Evolutionary conservation across 371 early-diverging fungal genomes (phyloP), one percentile per base, ranked within the genome.

Genomic region (Basidiobolus meristosporus): DNA sequence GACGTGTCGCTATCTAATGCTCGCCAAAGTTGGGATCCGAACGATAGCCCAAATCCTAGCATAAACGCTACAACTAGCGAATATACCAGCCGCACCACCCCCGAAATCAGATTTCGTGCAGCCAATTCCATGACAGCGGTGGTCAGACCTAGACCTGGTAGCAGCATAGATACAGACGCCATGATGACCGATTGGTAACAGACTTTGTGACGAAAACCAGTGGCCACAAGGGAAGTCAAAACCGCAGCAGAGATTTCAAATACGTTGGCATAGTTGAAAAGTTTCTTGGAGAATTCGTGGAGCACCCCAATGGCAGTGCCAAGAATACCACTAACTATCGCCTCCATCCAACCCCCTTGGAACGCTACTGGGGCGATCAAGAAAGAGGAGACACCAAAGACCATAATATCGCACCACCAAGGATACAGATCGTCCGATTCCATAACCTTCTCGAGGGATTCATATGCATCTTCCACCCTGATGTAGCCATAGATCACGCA

Each of bases 101-200:
- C 82, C 1, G 76, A 71, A 14, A 75, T 63, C 56, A 79, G 60
- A 49, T 74, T 74, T 7, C 77, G 63, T 11, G 78, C 70, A 1
- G 72, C 61, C 5, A 82, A 58, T 44, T 82, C 80, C 45, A 77
- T 71, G 41, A 78, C 67, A 11, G 68, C 56, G 1, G 68, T 61
- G 0, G 78, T 75, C n/a, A 82, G 53, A 0, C 58, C 46, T 4
- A 68, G 40, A 12, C 75, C 76, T 0, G 74, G 75, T 0, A 74
- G 59, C 23, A 71, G 54, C 29, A 60, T 54, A 3, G 65, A 59
- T n/a, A 65, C 52, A 9, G 59, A 66, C 2, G 60, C 50, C 6
- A 72, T 46, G 4, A 62, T 57, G 2, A 73, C 65, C n/a, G 62
- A 51, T 22, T 60, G 54, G 39, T 62, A 62, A 49, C 71, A 65